Evolutionary conservation across 169 alveolate species (phyloP), one percentile per base, ranked within the genome.

Genomic region (Eimeria sp.): DNA sequence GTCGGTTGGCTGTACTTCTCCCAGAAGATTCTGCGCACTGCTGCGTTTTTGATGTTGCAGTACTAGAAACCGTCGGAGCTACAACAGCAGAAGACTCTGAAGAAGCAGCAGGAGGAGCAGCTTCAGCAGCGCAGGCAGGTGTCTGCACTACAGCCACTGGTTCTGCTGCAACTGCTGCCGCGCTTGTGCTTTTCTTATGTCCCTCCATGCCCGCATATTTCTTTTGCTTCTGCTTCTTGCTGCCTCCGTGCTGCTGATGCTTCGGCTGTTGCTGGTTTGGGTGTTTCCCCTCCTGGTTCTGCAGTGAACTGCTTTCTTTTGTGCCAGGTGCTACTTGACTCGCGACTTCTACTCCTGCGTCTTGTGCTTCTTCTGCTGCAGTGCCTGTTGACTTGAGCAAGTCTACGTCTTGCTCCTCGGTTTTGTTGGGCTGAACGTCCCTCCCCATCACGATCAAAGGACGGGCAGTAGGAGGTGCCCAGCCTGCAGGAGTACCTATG

Each of bases 141-240:
- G 34, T 14, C 40, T 22, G 14, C 25, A 30, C 76, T 67, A 30
- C 76, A 67, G 76, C 27, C 16, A 18, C 76, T 9, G 76, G 34
- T 11, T 22, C 76, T 2, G 25, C 34, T 2, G 16, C 27, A 18
- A 10, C 76, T 25, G 76, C 1, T 47, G 20, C 51, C 14, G 40
- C 54, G 22, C 25, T 73, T 30, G 47, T 2, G 47, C 11, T 73
- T 30, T 73, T 25, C 13, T 20, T 73, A 51, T 25, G n/a, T 25
- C 84, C 40, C 9, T 30, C 34, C 40, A 67, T 27, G 27, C 43
- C 27, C 1, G 16, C 76, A 10, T 3, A 11, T 27, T 67, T 73
- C 47, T 40, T 73, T 25, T 40, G 84, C 84, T 40, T 73, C 47
- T 73, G 84, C 47, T 40, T 73, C 84, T 34, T 73, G 18, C 84